Conservation (phyloP, 75 land plant species). For the Selaginella tamariscina region DNA sequence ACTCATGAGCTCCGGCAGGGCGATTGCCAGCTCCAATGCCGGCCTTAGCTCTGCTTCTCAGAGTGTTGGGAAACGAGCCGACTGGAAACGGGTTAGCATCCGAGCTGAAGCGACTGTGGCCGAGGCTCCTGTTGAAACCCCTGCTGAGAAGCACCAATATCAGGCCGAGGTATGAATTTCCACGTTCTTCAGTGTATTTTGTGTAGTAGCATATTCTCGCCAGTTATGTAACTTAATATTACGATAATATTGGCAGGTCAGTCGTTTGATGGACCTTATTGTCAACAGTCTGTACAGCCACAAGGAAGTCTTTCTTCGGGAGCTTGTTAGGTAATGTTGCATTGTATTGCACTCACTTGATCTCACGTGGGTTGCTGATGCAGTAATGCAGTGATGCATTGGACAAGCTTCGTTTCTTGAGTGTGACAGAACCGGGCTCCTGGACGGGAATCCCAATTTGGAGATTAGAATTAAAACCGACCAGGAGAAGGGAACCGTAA, state of each 20-base stretch:
- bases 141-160: conserved; percentile 54
- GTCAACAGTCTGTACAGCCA: conserved; percentile 93
- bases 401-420: conserved; percentile 88
- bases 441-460: conserved; percentile 60
- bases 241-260: conserved; percentile 47
- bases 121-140: conserved; percentile 19
- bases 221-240: neutral
- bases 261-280: conserved; percentile 88
- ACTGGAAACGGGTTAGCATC: conserved; percentile 7
- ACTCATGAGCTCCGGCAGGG: neutral
- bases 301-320: conserved; percentile 93
- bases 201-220: neutral
- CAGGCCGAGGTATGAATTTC: conserved; percentile 72
- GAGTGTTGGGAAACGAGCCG: neutral
- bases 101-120: conserved; percentile 59
- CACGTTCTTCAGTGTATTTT: neutral
- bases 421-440: conserved; percentile 71
- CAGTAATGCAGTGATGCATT: conserved; percentile 99
- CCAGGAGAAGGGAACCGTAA: conserved; percentile 71
- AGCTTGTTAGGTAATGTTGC: conserved; percentile 58
- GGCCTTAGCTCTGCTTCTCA: neutral
- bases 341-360: too few species aligned
- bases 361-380: too few species aligned
- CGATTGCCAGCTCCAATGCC: neutral
- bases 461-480: conserved; percentile 88